phyloP scores from a whole-genome alignment of 2,329 filamentous ascomycete species.

The Colletotrichum zoysiae region DNA sequence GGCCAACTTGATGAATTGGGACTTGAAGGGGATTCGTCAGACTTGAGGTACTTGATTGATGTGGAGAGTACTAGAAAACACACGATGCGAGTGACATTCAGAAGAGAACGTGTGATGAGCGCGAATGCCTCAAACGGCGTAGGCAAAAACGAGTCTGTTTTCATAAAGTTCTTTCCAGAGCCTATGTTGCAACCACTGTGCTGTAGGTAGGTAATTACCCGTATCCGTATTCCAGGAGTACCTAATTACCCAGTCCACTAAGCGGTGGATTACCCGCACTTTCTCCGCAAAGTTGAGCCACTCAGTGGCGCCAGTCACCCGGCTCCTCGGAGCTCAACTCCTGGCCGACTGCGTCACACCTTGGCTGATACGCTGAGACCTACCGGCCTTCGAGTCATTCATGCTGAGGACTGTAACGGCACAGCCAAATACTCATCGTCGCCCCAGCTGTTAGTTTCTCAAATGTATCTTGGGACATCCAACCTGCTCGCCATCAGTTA shows the following conservation, averaged over 20 bases:
- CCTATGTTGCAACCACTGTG: background rate
- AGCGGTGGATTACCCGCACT: conserved; percentile 28
- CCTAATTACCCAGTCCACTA: background rate
- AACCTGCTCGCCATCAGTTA: background rate
- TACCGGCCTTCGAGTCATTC: conserved; percentile 27
- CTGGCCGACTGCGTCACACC: conserved; percentile 35
- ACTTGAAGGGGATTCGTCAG: background rate
- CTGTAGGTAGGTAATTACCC: background rate
- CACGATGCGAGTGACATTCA: background rate
- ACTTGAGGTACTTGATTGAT: no score
- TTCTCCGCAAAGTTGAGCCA: conserved; percentile 39
- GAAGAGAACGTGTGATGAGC: background rate
- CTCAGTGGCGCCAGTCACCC: conserved; percentile 6
- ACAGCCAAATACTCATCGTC: conserved; percentile 11
- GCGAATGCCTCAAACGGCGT: background rate
- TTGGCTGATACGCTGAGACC: conserved; percentile 24
- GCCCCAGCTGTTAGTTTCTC: background rate
- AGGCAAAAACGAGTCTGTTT: background rate
- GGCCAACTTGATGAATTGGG: background rate
- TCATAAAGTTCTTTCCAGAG: no score
- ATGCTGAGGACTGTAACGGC: conserved; percentile 11
- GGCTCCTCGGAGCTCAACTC: background rate
- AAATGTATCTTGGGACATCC: background rate
- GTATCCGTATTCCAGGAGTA: background rate
- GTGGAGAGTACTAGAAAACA: background rate